Evolutionary conservation across 139 green algal species (phyloP).

Genomic region (Dunaliella primolecta): DNA sequence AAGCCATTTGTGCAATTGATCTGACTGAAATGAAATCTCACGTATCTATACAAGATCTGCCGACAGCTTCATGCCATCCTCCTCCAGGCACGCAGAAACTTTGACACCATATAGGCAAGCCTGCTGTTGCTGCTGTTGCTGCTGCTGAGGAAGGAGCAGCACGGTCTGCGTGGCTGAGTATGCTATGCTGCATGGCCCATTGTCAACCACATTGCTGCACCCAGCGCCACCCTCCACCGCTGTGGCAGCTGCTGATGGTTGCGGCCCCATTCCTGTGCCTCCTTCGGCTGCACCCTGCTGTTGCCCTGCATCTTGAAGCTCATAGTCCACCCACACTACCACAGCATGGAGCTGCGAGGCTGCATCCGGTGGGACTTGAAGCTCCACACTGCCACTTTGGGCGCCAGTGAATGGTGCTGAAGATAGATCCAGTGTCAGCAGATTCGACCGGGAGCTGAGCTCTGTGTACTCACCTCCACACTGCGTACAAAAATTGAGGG

Average conservation of each 20-base stretch:
- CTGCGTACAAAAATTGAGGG: conserved; percentile 8
- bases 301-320: background rate
- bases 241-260: too few species aligned
- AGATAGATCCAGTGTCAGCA: conserved; percentile 21
- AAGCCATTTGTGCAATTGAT: too few species aligned
- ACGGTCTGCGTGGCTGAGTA: background rate
- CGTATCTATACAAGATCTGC: too few species aligned
- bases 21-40: too few species aligned
- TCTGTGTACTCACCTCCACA: conserved; percentile 35
- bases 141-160: background rate
- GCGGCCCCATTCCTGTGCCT: too few species aligned
- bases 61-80: background rate
- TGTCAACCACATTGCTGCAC: background rate
- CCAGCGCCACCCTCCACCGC: too few species aligned
- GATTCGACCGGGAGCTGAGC: conserved; percentile 5
- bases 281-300: too few species aligned
- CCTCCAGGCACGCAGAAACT: background rate
- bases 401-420: background rate
- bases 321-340: conserved; percentile 38
- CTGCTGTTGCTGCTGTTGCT: background rate
- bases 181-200: background rate
- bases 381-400: background rate
- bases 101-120: background rate
- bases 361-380: background rate
- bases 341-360: conserved; percentile 12